A percentile compares a stretch with the other conserved stretches of the same genome.
Conservation (phyloP, 495 filamentous ascomycete genomes). For the Podospora pseudopauciseta region DNA sequence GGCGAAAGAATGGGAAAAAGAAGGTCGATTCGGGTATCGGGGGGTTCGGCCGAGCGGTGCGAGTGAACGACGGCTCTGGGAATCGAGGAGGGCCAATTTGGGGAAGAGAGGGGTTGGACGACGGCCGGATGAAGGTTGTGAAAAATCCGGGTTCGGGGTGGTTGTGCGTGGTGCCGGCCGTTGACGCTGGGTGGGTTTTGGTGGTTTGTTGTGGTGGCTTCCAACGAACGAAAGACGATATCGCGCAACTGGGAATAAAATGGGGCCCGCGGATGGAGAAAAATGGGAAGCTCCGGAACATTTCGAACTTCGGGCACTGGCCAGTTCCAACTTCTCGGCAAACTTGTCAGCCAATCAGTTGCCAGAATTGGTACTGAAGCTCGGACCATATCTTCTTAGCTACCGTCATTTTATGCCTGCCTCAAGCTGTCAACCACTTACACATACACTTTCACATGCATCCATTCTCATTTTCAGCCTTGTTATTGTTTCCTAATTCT, state of each 20-base stretch:
- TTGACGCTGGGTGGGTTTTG: slow-evolving; percentile 13
- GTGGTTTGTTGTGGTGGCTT: slow-evolving; percentile 12
- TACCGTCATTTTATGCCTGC: too few relatives aligned
- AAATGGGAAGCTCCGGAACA: slow-evolving; percentile 36
- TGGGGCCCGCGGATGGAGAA: slow-evolving; percentile 19
- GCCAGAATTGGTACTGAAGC: slow-evolving; percentile 7
- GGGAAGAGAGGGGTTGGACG: neutral
- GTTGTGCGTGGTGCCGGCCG: neutral
- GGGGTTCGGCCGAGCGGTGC: slow-evolving; percentile 6
- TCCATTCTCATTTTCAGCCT: neutral
- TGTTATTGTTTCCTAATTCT: neutral
- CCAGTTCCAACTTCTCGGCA: slow-evolving; percentile 24
- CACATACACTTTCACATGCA: neutral
- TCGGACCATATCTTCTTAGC: slow-evolving; percentile 7
- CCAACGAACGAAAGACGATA: slow-evolving; percentile 25
- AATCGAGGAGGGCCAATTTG: neutral
- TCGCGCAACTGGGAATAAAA: slow-evolving; percentile 27
- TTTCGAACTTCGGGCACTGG: slow-evolving; percentile 33
- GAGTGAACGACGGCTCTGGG: slow-evolving; percentile 6
- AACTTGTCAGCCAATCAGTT: slow-evolving; percentile 28
- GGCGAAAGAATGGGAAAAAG: neutral
- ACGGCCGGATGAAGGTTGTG: neutral
- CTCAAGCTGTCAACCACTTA: neutral
- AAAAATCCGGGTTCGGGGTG: neutral
- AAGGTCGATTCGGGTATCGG: neutral